These are phyloP conservation scores for Rhodamnia rubescens DNA, from an alignment of 345 rosid species.

Conservation along the genomic window DNA sequence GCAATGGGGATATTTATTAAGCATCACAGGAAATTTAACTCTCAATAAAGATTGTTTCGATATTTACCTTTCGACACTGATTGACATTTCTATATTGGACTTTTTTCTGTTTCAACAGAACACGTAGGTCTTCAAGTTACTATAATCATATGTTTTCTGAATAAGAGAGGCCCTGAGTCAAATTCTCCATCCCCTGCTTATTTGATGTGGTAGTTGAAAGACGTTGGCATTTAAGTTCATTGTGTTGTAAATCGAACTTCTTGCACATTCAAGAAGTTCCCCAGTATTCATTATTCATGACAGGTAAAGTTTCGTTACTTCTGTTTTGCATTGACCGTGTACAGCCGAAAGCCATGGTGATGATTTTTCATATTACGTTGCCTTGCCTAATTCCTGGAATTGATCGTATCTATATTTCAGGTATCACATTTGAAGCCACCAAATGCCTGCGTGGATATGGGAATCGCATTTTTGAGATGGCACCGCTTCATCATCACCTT, in stretches of 20 bases:
- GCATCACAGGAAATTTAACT: neutral
- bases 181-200: neutral
- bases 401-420: slow-evolving; percentile 7
- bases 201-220: neutral
- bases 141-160: neutral
- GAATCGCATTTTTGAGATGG: slow-evolving; percentile 29
- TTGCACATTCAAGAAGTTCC: neutral
- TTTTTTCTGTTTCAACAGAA: neutral
- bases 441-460: slow-evolving; percentile 22
- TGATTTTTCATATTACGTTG: neutral
- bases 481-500: slow-evolving; percentile 44
- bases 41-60: neutral
- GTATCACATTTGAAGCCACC: slow-evolving; percentile 26
- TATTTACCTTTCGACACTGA: neutral
- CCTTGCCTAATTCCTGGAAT: neutral
- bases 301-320: neutral
- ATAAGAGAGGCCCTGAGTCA: neutral
- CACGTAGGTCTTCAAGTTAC: neutral
- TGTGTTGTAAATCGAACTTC: neutral
- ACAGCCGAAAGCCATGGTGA: neutral
- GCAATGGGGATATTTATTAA: neutral
- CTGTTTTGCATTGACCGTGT: neutral
- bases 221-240: neutral
- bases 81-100: neutral
- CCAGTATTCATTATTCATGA: neutral